These are phyloP conservation scores for Teunomyces funiuensis DNA, from an alignment of 805 yeast genomes.

Conservation along the genomic window DNA sequence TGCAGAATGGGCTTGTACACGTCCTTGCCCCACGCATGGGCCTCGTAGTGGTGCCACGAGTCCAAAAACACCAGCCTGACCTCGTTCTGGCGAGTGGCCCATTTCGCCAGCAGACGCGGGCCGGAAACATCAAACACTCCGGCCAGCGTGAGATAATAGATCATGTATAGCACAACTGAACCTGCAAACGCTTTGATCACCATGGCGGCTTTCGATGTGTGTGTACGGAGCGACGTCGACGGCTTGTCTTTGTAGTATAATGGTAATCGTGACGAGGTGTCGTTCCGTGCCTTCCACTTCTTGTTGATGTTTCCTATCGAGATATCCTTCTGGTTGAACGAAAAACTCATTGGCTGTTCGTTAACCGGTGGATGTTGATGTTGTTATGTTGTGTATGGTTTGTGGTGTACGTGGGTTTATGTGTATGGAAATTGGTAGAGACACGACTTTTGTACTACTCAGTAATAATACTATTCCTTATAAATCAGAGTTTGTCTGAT, in stretches of 20 bases:
- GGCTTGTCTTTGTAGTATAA: slow-evolving; percentile 38
- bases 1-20: slow-evolving; percentile 68
- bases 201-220: slow-evolving; percentile 28
- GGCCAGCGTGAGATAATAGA: slow-evolving; percentile 26
- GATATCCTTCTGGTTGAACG: slow-evolving; percentile 10
- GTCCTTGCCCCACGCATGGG: slow-evolving; percentile 83
- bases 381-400: not conserved
- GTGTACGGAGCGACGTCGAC: slow-evolving; percentile 7
- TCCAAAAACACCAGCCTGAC: slow-evolving; percentile 70
- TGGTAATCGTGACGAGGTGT: slow-evolving; percentile 22
- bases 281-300: slow-evolving; percentile 21
- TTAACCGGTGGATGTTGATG: not conserved
- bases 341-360: slow-evolving; percentile 9
- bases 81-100: slow-evolving; percentile 52
- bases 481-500: too few species aligned
- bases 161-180: slow-evolving; percentile 40
- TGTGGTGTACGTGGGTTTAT: not conserved
- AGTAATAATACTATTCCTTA: too few species aligned
- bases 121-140: slow-evolving; percentile 9
- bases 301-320: slow-evolving; percentile 13
- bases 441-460: too few species aligned
- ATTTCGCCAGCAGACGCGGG: slow-evolving; percentile 18
- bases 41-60: slow-evolving; percentile 75
- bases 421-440: too few species aligned
- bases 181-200: slow-evolving; percentile 43